These are phyloP conservation scores for Hysterium pulicare DNA, from an alignment of 2,329 filamentous ascomycete species.

Conservation along the genomic window DNA sequence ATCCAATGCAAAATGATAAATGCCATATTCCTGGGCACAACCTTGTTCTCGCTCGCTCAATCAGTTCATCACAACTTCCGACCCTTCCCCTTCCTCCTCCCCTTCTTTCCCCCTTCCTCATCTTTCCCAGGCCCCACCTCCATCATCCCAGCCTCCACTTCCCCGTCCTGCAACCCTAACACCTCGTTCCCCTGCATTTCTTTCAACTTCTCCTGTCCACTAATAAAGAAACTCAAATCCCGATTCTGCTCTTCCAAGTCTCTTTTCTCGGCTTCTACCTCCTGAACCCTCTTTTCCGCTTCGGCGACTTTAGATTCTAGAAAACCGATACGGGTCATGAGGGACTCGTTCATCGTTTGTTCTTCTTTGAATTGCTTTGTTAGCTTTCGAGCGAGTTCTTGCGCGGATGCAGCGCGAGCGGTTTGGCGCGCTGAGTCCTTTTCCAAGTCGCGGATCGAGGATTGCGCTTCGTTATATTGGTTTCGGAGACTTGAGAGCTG, in stretches of 20 bases:
- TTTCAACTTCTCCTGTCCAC: conserved; percentile 74
- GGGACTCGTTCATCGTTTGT: conserved; percentile 74
- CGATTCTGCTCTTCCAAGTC: conserved; percentile 83
- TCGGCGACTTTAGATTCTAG: conserved; percentile 57
- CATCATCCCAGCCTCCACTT: conserved; percentile 44
- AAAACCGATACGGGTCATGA: conserved; percentile 78
- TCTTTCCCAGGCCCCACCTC: conserved; percentile 22
- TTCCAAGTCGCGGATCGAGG: conserved; percentile 67
- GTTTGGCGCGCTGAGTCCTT: conserved; percentile 60
- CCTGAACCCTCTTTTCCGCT: conserved; percentile 48
- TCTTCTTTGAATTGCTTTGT: conserved; percentile 79
- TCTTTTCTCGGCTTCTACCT: conserved; percentile 52
- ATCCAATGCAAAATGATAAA: too few species aligned
- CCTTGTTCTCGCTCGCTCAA: too few species aligned
- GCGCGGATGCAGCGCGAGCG: conserved; percentile 64
- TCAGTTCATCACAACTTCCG: too few species aligned
- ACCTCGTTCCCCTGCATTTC: conserved; percentile 69
- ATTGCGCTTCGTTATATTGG: conserved; percentile 49
- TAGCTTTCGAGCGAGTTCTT: conserved; percentile 71
- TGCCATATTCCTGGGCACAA: too few species aligned
- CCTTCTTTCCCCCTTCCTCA: conserved; percentile 19
- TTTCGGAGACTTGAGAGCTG: conserved; percentile 53
- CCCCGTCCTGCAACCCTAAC: conserved; percentile 62
- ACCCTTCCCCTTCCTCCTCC: conserved; percentile 24
- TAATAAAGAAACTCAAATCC: conserved; percentile 84